A percentile compares a stretch with the other conserved stretches of the same genome.
Evolutionary conservation across 495 filamentous ascomycete genomes (phyloP).

Genomic region (Extremus antarcticus): DNA sequence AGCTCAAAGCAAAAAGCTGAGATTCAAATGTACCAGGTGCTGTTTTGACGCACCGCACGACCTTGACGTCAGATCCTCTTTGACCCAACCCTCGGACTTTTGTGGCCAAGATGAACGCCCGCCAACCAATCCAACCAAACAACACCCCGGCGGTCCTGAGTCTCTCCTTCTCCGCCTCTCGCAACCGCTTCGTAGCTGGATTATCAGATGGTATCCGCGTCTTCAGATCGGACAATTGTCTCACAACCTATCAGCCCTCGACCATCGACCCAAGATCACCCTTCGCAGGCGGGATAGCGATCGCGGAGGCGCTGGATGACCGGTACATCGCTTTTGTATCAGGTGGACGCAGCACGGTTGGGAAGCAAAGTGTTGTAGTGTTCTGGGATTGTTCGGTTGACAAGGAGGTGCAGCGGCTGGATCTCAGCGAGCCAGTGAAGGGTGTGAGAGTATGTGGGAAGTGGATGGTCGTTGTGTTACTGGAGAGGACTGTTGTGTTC

Average conservation of each 20-base stretch:
- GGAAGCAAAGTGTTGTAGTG: slow-evolving; percentile 76
- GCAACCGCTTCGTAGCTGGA: slow-evolving; percentile 79
- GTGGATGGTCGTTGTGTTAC: slow-evolving; percentile 62
- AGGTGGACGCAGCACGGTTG: slow-evolving; percentile 77
- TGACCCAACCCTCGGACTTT: too few relatives aligned
- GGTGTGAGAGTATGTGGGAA: slow-evolving; percentile 5
- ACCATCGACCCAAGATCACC: slow-evolving; percentile 1
- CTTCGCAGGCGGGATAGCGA: slow-evolving; percentile 49
- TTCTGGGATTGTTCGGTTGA: slow-evolving; percentile 87
- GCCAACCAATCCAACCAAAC: slow-evolving; percentile 71
- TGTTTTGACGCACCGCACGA: too few relatives aligned
- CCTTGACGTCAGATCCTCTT: too few relatives aligned
- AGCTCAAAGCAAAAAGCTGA: too few relatives aligned
- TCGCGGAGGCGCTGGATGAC: slow-evolving; percentile 78
- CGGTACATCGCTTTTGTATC: slow-evolving; percentile 86
- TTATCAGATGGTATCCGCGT: slow-evolving; percentile 58
- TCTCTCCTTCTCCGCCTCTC: slow-evolving; percentile 76
- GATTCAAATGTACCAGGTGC: too few relatives aligned
- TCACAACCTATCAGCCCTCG: slow-evolving; percentile 5
- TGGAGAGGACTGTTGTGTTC: slow-evolving; percentile 9
- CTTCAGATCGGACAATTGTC: slow-evolving; percentile 11
- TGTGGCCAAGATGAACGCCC: slow-evolving; percentile 78
- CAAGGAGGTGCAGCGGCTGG: slow-evolving; percentile 60
- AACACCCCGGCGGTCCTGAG: slow-evolving; percentile 67
- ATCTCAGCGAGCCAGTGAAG: slow-evolving; percentile 42